phyloP scores from a whole-genome alignment of 2,329 filamentous ascomycete species.

The Exophiala calicioides region DNA sequence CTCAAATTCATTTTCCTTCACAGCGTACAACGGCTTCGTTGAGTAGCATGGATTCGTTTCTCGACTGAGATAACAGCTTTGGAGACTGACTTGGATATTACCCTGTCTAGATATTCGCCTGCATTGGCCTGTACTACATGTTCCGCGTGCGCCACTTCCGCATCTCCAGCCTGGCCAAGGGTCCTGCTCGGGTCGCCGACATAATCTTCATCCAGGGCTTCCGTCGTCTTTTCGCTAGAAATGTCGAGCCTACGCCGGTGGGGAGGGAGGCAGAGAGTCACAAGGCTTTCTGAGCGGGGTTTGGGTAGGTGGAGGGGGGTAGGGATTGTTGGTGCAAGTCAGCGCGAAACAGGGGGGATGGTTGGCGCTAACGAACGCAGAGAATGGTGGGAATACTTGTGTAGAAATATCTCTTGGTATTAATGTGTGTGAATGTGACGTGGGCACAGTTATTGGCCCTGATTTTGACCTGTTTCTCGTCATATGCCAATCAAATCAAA shows the following conservation, averaged over 20 bases:
- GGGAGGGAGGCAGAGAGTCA: slow-evolving; percentile 24
- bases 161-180: slow-evolving; percentile 19
- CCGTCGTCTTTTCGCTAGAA: slow-evolving; percentile 21
- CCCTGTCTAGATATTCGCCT: slow-evolving; percentile 39
- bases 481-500: too few species aligned
- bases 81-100: not conserved
- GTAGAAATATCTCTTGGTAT: too few species aligned
- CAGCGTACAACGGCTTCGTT: not conserved
- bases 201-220: slow-evolving; percentile 17
- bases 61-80: not conserved
- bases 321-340: too few species aligned
- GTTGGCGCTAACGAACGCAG: too few species aligned
- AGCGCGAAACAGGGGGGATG: too few species aligned
- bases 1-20: not conserved
- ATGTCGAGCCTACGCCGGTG: slow-evolving; percentile 21
- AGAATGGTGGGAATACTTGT: too few species aligned
- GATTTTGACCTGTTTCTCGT: too few species aligned
- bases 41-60: not conserved
- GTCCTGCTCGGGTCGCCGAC: slow-evolving; percentile 19
- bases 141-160: slow-evolving; percentile 38
- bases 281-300: slow-evolving; percentile 15
- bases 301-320: not conserved
- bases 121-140: slow-evolving; percentile 57
- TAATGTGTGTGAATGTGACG: too few species aligned
- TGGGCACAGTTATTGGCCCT: too few species aligned